Evolutionary conservation across 768 basidiomycete species (phyloP).

Genomic region (Trametes cinnabarina): DNA sequence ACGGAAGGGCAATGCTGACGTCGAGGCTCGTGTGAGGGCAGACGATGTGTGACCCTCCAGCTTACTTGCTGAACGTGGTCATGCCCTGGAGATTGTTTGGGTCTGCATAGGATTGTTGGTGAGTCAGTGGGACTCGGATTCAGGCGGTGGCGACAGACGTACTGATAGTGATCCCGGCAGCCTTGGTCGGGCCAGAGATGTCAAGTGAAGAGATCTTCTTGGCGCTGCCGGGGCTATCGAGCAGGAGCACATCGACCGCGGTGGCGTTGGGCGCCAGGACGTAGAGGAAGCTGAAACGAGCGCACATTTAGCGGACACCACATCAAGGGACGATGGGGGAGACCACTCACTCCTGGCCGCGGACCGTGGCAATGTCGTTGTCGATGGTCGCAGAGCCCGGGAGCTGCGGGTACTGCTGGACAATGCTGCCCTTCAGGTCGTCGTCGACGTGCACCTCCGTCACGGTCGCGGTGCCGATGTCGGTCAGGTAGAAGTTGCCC

Average conservation of each 20-base stretch:
- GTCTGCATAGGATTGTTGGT: constrained; percentile 18
- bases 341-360: constrained; percentile 31
- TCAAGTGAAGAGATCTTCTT: constrained; percentile 33
- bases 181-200: constrained; percentile 33
- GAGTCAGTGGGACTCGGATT: neutral
- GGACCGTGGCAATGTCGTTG: constrained; percentile 30
- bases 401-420: constrained; percentile 31
- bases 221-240: constrained; percentile 38
- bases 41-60: no score
- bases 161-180: constrained; percentile 37
- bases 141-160: constrained; percentile 19
- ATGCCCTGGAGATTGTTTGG: constrained; percentile 38
- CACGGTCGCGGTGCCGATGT: constrained; percentile 30
- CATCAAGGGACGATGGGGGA: neutral
- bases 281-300: constrained; percentile 47
- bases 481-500: constrained; percentile 33
- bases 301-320: neutral
- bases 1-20: neutral
- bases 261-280: constrained; percentile 39
- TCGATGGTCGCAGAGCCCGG: constrained; percentile 28
- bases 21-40: neutral
- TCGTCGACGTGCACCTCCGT: constrained; percentile 49
- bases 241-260: constrained; percentile 38
- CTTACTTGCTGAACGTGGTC: constrained; percentile 30
- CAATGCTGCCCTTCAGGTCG: constrained; percentile 43